Conservation (phyloP, 1,284 basidiomycete genomes). For the Cryptococcus deneoformans region DNA sequence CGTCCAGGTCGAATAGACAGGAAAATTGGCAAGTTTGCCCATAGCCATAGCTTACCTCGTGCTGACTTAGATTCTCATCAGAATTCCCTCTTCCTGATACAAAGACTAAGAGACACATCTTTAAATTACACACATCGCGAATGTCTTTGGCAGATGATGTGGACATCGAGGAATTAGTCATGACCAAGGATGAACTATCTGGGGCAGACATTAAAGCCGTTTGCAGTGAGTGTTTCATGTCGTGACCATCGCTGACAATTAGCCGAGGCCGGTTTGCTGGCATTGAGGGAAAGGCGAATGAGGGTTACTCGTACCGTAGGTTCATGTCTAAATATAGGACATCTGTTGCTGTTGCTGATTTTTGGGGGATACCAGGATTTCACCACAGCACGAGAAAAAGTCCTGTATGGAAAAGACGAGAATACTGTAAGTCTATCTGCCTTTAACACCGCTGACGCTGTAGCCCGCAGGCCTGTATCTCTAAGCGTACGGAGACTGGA, state of each 20-base stretch:
- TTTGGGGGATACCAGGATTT: constrained; percentile 59
- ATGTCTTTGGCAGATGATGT: constrained; percentile 94
- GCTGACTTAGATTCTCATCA: constrained; percentile 12
- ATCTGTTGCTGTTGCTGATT: not conserved
- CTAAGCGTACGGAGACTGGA: constrained; percentile 1
- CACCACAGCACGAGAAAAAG: constrained; percentile 82
- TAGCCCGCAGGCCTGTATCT: constrained; percentile 26
- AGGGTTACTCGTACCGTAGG: constrained; percentile 76
- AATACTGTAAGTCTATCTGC: constrained; percentile 57
- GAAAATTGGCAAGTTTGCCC: constrained; percentile 65
- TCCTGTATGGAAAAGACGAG: constrained; percentile 89
- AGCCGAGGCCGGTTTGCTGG: constrained; percentile 90
- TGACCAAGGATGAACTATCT: constrained; percentile 93
- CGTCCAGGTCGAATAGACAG: constrained; percentile 98
- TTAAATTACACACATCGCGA: constrained; percentile 92
- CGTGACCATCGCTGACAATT: constrained; percentile 11
- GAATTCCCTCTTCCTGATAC: constrained; percentile 92
- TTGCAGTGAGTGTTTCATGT: constrained; percentile 56
- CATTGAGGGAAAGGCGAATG: constrained; percentile 93
- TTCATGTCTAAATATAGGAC: not conserved
- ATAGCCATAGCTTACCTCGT: constrained; percentile 1
- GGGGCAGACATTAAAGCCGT: constrained; percentile 99
- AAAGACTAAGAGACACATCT: constrained; percentile 97
- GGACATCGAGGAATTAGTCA: constrained; percentile 93
- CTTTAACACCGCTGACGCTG: constrained; percentile 5